phyloP scores from a whole-genome alignment of 768 basidiomycete genomes.

The Mrakia gelida region DNA sequence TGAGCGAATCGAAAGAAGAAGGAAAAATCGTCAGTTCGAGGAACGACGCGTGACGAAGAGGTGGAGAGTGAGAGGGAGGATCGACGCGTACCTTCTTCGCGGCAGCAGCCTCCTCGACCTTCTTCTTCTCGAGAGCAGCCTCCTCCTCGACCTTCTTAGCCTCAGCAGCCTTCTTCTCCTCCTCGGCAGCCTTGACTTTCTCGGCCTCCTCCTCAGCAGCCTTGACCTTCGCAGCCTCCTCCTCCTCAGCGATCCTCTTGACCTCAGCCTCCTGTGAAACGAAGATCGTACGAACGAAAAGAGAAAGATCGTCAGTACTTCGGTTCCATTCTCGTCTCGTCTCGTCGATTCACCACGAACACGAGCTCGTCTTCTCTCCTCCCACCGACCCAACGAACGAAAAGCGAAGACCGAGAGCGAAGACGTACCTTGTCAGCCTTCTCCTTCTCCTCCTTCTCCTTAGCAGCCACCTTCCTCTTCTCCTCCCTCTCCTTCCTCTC shows the following conservation, averaged over 20 bases:
- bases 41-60: background rate
- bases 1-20: background rate
- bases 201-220: conserved; percentile 15
- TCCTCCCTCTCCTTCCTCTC: conserved; percentile 35
- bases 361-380: no score
- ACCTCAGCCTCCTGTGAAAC: conserved; percentile 13
- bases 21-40: background rate
- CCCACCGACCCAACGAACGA: background rate
- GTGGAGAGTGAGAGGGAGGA: background rate
- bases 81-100: conserved; percentile 15
- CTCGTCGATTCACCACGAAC: no score
- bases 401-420: background rate
- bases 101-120: conserved; percentile 19
- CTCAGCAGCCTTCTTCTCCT: conserved; percentile 36
- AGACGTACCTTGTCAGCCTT: conserved; percentile 23
- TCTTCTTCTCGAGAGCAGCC: conserved; percentile 25
- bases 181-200: conserved; percentile 27
- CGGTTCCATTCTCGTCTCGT: no score
- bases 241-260: conserved; percentile 16
- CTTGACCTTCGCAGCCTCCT: conserved; percentile 11
- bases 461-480: conserved; percentile 35
- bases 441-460: conserved; percentile 35
- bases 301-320: background rate
- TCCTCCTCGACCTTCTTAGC: conserved; percentile 28
- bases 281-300: background rate